Percentiles rank a stretch among this genome's conserved stretches.
Evolutionary conservation across 2,329 filamentous ascomycete genomes (phyloP).

Genomic region (Venturia aucupariae): DNA sequence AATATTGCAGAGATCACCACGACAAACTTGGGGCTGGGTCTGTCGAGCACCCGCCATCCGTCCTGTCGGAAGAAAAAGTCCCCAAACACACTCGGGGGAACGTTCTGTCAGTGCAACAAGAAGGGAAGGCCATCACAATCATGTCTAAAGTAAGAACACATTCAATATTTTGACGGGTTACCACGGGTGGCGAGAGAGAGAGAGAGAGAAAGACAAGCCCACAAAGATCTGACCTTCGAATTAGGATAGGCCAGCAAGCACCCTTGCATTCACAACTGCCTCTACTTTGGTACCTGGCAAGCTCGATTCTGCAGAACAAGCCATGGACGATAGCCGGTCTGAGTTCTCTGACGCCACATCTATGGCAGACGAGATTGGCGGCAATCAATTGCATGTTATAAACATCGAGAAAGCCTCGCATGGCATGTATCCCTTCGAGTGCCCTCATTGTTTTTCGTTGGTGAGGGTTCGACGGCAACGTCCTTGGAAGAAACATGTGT

Average conservation of each 20-base stretch:
- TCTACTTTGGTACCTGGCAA: constrained; percentile 17
- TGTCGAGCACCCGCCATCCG: background rate
- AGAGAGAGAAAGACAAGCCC: background rate
- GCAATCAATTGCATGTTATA: constrained; percentile 5
- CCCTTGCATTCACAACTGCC: constrained; percentile 18
- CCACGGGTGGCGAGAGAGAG: background rate
- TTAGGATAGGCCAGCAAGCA: constrained; percentile 14
- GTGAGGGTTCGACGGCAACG: constrained; percentile 15
- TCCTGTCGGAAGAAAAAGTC: background rate
- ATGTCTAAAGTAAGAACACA: background rate
- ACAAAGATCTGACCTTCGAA: background rate
- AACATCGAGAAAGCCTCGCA: constrained; percentile 2
- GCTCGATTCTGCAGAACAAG: constrained; percentile 12
- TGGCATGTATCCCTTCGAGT: constrained; percentile 18
- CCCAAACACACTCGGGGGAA: background rate
- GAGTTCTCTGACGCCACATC: constrained; percentile 18
- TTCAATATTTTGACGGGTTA: background rate
- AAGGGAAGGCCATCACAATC: background rate
- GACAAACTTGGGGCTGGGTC: constrained; percentile 15
- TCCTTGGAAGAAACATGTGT: constrained; percentile 15
- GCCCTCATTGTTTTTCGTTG: constrained; percentile 20
- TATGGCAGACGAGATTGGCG: constrained; percentile 12
- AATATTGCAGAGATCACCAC: constrained; percentile 20
- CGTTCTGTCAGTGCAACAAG: background rate
- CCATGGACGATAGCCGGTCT: constrained; percentile 17